Conservation (phyloP, 805 yeast genomes). For the Candida boleticola region DNA sequence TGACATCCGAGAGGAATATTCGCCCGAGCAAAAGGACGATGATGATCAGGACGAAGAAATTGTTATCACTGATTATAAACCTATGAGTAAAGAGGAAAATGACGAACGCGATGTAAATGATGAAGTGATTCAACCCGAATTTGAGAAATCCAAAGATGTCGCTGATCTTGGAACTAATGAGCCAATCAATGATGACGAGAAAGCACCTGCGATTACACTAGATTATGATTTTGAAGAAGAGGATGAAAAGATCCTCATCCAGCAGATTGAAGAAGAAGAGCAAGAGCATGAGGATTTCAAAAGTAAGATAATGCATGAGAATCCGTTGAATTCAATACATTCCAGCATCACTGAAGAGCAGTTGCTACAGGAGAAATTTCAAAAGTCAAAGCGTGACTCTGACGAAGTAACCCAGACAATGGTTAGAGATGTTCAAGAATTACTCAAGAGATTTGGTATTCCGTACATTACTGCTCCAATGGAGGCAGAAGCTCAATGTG, state of each 20-base stretch:
- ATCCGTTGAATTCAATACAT: conserved; percentile 15
- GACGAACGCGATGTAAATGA: background rate
- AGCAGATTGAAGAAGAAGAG: conserved; percentile 67
- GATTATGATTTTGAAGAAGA: conserved; percentile 74
- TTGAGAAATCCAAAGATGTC: conserved; percentile 2
- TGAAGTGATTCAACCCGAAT: conserved; percentile 1
- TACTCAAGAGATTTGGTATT: conserved; percentile 83
- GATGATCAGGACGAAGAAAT: conserved; percentile 10
- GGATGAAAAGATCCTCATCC: conserved; percentile 68
- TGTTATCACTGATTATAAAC: conserved; percentile 5
- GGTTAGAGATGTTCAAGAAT: conserved; percentile 88
- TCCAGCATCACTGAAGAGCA: conserved; percentile 46
- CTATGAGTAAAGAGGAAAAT: background rate
- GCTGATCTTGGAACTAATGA: conserved; percentile 8
- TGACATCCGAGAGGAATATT: conserved; percentile 38
- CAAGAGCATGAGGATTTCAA: conserved; percentile 68
- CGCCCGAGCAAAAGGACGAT: conserved; percentile 11
- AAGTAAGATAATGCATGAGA: conserved; percentile 20
- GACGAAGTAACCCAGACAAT: conserved; percentile 86
- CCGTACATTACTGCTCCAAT: conserved; percentile 95
- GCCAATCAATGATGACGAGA: conserved; percentile 8
- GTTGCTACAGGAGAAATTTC: conserved; percentile 56
- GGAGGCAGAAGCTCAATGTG: conserved; percentile 99
- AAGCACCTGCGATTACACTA: conserved; percentile 17
- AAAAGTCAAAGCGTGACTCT: conserved; percentile 76